Conservation (phyloP, 441 rosid species). For the Bruguiera hainesii region DNA sequence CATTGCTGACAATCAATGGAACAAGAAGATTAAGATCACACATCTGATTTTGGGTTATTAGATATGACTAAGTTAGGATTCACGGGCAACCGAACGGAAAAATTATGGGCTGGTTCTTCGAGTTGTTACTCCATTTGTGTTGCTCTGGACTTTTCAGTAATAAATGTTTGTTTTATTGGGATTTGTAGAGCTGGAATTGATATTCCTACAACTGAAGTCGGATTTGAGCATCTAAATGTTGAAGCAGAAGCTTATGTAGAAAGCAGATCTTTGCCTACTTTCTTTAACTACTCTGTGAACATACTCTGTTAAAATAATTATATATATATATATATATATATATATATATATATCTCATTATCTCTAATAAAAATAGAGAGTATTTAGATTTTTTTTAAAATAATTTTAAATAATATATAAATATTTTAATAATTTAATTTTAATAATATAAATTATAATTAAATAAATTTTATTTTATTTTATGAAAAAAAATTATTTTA, state of each 20-base stretch:
- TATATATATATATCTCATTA: no score
- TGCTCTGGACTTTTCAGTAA: background rate
- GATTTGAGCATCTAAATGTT: slow-evolving; percentile 59
- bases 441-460: no score
- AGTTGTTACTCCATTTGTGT: background rate
- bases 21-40: no score
- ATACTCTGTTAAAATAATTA: slow-evolving; percentile 2
- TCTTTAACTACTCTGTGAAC: slow-evolving; percentile 42
- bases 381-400: no score
- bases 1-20: no score
- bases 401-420: no score
- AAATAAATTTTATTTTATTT: no score
- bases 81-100: background rate
- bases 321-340: no score
- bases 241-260: slow-evolving; percentile 67
- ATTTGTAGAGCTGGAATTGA: slow-evolving; percentile 51
- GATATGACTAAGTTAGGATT: background rate
- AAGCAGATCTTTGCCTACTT: slow-evolving; percentile 64
- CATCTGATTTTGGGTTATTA: background rate
- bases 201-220: slow-evolving; percentile 63
- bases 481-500: no score
- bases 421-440: no score
- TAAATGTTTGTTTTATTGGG: background rate
- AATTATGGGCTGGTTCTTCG: background rate
- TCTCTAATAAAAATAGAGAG: no score